A percentile compares a stretch with the other conserved stretches of the same genome.
phyloP scores from a whole-genome alignment of 1,139 yeast genomes.

The Blastobotrys illinoisensis region DNA sequence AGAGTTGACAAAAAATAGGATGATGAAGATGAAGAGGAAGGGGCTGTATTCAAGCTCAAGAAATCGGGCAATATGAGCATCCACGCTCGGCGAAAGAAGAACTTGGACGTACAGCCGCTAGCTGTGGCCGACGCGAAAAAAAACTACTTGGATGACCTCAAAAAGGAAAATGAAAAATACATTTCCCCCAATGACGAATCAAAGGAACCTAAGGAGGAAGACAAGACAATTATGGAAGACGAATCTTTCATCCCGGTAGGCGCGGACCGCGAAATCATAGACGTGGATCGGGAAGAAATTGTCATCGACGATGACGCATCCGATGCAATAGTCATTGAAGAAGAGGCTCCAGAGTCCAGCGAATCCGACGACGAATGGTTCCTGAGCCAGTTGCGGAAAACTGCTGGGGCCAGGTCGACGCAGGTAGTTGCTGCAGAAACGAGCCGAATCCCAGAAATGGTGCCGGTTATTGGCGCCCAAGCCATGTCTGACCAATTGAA shows the following conservation, averaged over 20 bases:
- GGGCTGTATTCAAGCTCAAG: neutral
- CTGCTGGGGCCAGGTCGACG: neutral
- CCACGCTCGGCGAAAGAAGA: neutral
- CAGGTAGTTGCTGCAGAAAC: neutral
- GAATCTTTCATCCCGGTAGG: conserved; percentile 3
- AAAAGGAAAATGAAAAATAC: neutral
- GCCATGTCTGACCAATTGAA: neutral
- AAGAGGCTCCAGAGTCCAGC: conserved; percentile 30
- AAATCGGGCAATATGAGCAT: neutral
- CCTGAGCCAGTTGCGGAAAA: neutral
- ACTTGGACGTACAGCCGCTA: neutral
- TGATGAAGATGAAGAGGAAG: conserved; percentile 6
- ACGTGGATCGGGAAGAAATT: neutral
- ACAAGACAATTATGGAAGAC: neutral
- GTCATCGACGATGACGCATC: conserved; percentile 4
- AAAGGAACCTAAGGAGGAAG: neutral
- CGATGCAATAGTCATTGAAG: conserved; percentile 18
- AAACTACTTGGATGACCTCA: neutral
- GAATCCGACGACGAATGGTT: conserved; percentile 23
- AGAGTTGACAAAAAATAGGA: neutral
- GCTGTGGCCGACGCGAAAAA: neutral
- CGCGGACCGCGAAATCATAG: no score
- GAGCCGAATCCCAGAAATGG: neutral
- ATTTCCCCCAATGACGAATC: neutral
- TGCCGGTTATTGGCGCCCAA: neutral